Evolutionary conservation across 1,139 yeast genomes (phyloP).

Genomic region (Keqinozyma sinolaborantium): DNA sequence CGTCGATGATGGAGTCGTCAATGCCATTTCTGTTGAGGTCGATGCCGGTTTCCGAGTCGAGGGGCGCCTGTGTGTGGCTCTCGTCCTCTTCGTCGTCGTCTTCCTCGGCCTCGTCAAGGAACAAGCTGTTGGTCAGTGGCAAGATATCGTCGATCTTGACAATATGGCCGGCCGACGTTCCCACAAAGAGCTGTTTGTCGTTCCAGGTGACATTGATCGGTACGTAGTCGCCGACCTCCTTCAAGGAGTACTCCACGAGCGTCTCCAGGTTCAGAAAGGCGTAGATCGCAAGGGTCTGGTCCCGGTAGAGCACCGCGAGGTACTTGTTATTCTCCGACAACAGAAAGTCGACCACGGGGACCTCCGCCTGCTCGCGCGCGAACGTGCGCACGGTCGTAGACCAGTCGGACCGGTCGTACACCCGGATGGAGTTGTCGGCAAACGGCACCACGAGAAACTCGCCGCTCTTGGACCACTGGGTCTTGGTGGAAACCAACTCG

Average conservation of each 20-base stretch:
- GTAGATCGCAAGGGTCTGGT: conserved; percentile 56
- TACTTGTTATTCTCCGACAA: conserved; percentile 61
- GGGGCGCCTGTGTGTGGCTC: conserved; percentile 11
- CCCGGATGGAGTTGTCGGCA: conserved; percentile 25
- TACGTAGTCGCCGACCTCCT: conserved; percentile 2
- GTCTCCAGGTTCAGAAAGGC: conserved; percentile 23
- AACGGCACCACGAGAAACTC: conserved; percentile 48
- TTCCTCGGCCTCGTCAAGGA: conserved; percentile 28
- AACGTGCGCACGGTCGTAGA: conserved; percentile 7
- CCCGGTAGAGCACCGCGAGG: conserved; percentile 52
- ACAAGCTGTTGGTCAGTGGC: conserved; percentile 15
- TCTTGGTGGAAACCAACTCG: conserved; percentile 31
- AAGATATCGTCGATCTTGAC: conserved; percentile 32
- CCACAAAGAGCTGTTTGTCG: conserved; percentile 31
- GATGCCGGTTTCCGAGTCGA: neutral
- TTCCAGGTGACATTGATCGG: conserved; percentile 22
- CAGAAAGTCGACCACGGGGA: conserved; percentile 45
- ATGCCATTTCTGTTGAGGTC: conserved; percentile 10
- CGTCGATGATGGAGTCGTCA: conserved; percentile 27
- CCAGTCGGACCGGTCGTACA: conserved; percentile 36
- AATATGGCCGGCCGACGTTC: conserved; percentile 54
- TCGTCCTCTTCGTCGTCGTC: conserved; percentile 15
- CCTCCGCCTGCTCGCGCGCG: conserved; percentile 18
- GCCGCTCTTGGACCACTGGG: conserved; percentile 48
- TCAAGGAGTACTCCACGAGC: neutral